Base-by-base conservation (phyloP, 1,139 yeast species). In the Casaregolazyma suthepensis region DNA sequence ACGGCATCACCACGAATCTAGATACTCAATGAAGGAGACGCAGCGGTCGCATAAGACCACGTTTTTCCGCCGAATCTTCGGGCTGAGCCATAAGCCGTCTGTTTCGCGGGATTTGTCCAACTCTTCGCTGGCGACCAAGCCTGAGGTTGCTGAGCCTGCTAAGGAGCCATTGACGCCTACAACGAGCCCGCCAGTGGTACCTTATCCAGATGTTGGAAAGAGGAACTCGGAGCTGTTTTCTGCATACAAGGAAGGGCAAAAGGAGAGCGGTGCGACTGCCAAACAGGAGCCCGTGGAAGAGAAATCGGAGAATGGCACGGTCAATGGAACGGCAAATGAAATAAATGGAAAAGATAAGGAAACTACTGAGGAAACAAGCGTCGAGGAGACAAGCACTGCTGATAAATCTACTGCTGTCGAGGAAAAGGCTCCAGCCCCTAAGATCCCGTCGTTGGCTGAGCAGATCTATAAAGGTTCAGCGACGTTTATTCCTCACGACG, bases 391-490 rank as follows among this genome's bases (percentile, higher is more conserved):
- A 26, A 26, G 31, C 31, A 26, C 10, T 26, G 12, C 31, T 26
- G 31, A 26, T 5, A 26, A 26, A 7, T 12, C 31, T 7, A 26
- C 12, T 26, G 31, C 31, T 26, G 31, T 7, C 10, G 31, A 26
- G 12, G 31, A 26, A 9, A 35, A 7, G 13, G n/a, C 37, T 31
- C 37, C 37, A 35, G 40, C 40, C 17, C 17, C 17, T 13, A 35
- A 35, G 40, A 35, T 35, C 17, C 40, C 40, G 17, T 35, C 40
- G 5, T 15, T 54, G 23, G 68, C 69, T 2, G 53, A 55, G 19
- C 54, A 54, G 46, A 59, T 66, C 18, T 66, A 59, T 46, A 57
- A 61, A 17, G 66, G 65, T 6, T 54, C 57, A 6, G 59, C 62
- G 6, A 49, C 54, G 10, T 56, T 54, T 40, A 48, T 67, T 5